A percentile compares a stretch with the other conserved stretches of the same genome.
phyloP scores from a whole-genome alignment of 225 moss, liverwort and hornwort genomes.

The Bryoerythrophyllum caledonicum region DNA sequence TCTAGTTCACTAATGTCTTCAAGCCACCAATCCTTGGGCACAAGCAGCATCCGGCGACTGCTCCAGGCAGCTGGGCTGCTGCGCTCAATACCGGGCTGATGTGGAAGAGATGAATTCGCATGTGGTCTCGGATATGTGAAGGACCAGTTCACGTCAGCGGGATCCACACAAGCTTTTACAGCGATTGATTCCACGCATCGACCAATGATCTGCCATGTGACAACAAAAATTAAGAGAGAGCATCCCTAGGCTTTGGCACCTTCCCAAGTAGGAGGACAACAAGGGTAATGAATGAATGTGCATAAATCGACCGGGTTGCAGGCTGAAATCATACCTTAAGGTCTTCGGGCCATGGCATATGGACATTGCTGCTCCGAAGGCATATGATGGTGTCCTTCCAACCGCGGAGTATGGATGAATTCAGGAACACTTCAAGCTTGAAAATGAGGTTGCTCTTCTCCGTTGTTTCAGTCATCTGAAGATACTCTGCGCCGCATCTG shows the following conservation, averaged over 20 bases:
- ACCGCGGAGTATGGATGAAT: conserved; percentile 70
- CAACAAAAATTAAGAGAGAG: neutral
- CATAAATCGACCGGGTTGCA: neutral
- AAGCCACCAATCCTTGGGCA: conserved; percentile 86
- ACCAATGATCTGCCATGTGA: conserved; percentile 41
- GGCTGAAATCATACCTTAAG: conserved; percentile 50
- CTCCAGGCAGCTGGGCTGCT: conserved; percentile 58
- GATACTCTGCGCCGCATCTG: conserved; percentile 79
- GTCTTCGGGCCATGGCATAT: conserved; percentile 82
- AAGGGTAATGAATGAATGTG: neutral
- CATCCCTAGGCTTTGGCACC: neutral
- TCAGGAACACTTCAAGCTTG: conserved; percentile 90
- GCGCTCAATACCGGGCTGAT: conserved; percentile 35
- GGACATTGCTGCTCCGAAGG: conserved; percentile 59
- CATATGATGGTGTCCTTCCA: conserved; percentile 92
- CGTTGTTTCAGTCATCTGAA: conserved; percentile 79
- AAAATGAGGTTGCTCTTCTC: conserved; percentile 86
- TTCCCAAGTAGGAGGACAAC: neutral
- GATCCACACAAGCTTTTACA: conserved; percentile 57
- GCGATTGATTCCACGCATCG: conserved; percentile 80
- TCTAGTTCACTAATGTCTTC: conserved; percentile 84
- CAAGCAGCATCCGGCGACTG: conserved; percentile 52
- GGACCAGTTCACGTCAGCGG: conserved; percentile 70
- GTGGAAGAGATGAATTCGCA: conserved; percentile 21
- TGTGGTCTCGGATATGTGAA: conserved; percentile 65